phyloP scores from a whole-genome alignment of 2,329 filamentous ascomycete genomes.

The Verticillium dahliae region DNA sequence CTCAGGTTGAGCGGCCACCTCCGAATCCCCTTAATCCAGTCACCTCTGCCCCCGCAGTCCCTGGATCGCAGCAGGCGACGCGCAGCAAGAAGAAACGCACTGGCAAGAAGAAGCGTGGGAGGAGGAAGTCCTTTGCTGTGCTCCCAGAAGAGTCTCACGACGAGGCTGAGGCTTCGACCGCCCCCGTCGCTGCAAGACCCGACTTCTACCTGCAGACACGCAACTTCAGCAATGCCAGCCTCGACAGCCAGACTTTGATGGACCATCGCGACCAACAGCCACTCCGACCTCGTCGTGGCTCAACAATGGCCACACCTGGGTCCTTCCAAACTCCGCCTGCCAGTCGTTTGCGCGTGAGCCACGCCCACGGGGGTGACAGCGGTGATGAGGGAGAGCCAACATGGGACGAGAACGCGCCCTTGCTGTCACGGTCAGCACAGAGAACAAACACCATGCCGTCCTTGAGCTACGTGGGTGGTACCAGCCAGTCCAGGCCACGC shows the following conservation, averaged over 20 bases:
- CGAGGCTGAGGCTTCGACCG: constrained; percentile 23
- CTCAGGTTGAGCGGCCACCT: constrained; percentile 1
- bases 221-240: constrained; percentile 74
- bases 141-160: constrained; percentile 47
- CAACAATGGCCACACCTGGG: constrained; percentile 31
- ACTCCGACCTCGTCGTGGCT: constrained; percentile 59
- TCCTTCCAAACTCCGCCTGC: constrained; percentile 27
- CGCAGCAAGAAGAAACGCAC: constrained; percentile 55
- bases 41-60: not conserved
- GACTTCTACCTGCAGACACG: constrained; percentile 44
- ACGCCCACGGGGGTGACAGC: constrained; percentile 26
- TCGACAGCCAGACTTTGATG: constrained; percentile 81
- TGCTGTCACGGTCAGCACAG: constrained; percentile 39
- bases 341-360: constrained; percentile 12
- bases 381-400: constrained; percentile 38
- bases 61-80: not conserved
- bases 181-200: constrained; percentile 19
- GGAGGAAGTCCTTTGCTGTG: constrained; percentile 75
- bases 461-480: constrained; percentile 6
- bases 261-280: constrained; percentile 67
- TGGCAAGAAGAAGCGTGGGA: constrained; percentile 67
- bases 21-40: constrained; percentile 6
- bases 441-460: constrained; percentile 16
- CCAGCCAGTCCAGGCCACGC: constrained; percentile 11
- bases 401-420: constrained; percentile 45